Conservation (phyloP, 2,329 filamentous ascomycete genomes). For the Cladosporium phlei region DNA sequence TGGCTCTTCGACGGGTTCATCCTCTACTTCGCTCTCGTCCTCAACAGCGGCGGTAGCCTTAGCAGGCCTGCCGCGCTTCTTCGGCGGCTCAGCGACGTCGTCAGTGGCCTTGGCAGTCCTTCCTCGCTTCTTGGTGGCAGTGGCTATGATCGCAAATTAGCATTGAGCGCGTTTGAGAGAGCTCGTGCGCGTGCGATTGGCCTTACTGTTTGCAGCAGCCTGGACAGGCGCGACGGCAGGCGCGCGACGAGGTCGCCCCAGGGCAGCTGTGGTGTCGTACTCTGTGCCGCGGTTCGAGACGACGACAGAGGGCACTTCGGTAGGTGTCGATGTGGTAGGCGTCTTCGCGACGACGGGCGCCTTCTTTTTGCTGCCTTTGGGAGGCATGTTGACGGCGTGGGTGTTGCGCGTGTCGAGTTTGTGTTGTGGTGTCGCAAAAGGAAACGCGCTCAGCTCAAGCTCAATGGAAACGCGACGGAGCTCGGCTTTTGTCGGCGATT, state of each 20-base stretch:
- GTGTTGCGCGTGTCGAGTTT: too few relatives aligned
- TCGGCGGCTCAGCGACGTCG: conserved; percentile 5
- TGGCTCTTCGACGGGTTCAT: conserved; percentile 8
- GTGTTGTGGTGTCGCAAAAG: too few relatives aligned
- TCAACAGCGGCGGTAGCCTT: conserved; percentile 4
- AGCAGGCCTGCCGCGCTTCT: conserved; percentile 19
- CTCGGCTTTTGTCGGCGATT: too few relatives aligned
- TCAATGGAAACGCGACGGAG: too few relatives aligned
- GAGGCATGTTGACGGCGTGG: conserved; percentile 21
- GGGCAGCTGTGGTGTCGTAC: conserved; percentile 26
- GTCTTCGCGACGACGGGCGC: neutral
- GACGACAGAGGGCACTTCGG: conserved; percentile 16
- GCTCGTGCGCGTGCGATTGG: neutral
- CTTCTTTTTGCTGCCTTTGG: conserved; percentile 17
- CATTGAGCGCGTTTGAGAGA: neutral
- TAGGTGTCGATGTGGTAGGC: conserved; percentile 4
- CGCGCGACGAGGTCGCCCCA: conserved; percentile 21
- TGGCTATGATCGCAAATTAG: neutral
- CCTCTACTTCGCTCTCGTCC: conserved; percentile 9
- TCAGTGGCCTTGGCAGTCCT: conserved; percentile 11
- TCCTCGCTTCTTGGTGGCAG: conserved; percentile 17
- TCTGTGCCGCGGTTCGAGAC: conserved; percentile 25
- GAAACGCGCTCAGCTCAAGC: too few relatives aligned
- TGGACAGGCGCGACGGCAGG: neutral
- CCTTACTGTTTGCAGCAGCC: neutral